Evolutionary conservation across 495 filamentous ascomycete species (phyloP), one percentile per base, ranked within the genome.

Genomic region (Pyrenopolyporus hunteri): DNA sequence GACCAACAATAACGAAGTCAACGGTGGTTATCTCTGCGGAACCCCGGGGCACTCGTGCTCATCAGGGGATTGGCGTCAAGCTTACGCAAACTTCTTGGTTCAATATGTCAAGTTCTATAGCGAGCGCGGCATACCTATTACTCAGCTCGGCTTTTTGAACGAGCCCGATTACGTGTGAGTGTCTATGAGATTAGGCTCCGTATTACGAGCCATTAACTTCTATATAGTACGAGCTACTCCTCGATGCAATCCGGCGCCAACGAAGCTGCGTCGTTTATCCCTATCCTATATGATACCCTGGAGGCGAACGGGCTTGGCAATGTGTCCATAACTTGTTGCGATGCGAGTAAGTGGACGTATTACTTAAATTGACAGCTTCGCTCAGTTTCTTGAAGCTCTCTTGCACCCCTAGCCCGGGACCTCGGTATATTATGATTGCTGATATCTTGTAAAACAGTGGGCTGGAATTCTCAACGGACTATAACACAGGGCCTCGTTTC

Each of bases 11-110:
- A 68, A 74, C 16, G 73, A 82, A 20, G 69, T 66, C 14, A 74
- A 77, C 31, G 80, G 80, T 37, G 81, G 82, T 0, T 79, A 75
- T 43, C 68, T 85, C 2, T 85, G 83, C 59, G 82, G 82, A 14
- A 78, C 82, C 1, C 69, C 74, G 1, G 74, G 73, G 4, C 63
- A 76, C 5, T 63, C 66, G 6, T 84, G 82, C 63, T 60, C 71
- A 0, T 72, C 70, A 3, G 82, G 82, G 0, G 78, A 84, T 55
- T 85, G 83, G 83, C 71, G 76, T 37, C 77, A 83, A 57, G 77
- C 83, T 0, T 85, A 83, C 53, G 82, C 82, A 5, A 69, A 83
- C 59, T 82, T 80, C 60, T 59, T 86, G 6, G 78, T 84, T 2
- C 72, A 80, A 51, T 84, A 83, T 49, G 67, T 82, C 17, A 64